Conservation (phyloP, 768 basidiomycete genomes). For the Albatrellus ellisii region DNA sequence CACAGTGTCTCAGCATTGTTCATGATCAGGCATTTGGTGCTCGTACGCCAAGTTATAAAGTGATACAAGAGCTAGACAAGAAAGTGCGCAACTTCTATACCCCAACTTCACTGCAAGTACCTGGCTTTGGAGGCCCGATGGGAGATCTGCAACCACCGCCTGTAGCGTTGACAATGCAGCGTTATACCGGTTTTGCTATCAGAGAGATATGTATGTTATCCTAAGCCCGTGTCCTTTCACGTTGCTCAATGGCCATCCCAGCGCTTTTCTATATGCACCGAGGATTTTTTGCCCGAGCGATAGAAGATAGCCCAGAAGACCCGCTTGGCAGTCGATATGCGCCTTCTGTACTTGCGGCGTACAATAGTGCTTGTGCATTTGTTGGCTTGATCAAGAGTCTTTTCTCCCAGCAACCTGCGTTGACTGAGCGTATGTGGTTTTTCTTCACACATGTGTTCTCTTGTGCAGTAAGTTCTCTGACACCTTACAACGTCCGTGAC, state of each 20-base stretch:
- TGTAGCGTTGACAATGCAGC: constrained; percentile 51
- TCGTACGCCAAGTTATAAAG: constrained; percentile 43
- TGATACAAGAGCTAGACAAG: constrained; percentile 51
- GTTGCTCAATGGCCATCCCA: constrained; percentile 14
- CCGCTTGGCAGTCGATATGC: constrained; percentile 60
- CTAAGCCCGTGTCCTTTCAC: background rate
- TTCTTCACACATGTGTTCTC: constrained; percentile 63
- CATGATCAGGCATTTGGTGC: constrained; percentile 62
- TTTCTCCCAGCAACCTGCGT: constrained; percentile 49
- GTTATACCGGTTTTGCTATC: constrained; percentile 53
- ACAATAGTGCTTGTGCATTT: constrained; percentile 56
- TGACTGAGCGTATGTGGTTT: constrained; percentile 65
- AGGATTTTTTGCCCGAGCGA: constrained; percentile 58
- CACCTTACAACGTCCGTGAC: background rate
- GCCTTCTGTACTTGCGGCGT: constrained; percentile 54
- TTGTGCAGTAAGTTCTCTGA: constrained; percentile 35
- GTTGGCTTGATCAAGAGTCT: constrained; percentile 52
- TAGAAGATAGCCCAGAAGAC: constrained; percentile 49
- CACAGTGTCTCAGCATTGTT: constrained; percentile 47
- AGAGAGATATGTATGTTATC: constrained; percentile 45
- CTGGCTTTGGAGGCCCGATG: constrained; percentile 42
- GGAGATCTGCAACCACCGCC: constrained; percentile 29
- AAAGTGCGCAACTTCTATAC: constrained; percentile 51
- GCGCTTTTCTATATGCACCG: constrained; percentile 65
- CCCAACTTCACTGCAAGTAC: constrained; percentile 49